Evolutionary conservation across 106 monocot genomes (phyloP), one percentile per base, ranked within the genome.

Genomic region (Triglochin maritima): DNA sequence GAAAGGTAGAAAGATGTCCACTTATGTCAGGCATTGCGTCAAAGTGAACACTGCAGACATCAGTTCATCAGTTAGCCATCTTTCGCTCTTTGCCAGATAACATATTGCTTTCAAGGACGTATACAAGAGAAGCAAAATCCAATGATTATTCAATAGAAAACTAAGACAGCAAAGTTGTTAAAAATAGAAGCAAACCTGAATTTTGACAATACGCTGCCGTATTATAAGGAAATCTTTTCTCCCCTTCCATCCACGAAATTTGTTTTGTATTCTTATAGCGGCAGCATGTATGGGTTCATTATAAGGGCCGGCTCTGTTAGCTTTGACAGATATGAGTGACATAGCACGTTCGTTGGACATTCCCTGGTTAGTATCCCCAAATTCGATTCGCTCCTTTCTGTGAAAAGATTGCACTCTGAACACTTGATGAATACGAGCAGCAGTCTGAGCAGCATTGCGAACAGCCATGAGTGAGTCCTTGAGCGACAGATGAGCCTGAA

Each of bases 231-330:
- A 96, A 53, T 93, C 89, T 64, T 86, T 93, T 72, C 89, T 86
- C 51, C 96, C 91, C 81, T 96, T 96, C 96, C 96, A 91, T 54
- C 96, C 87, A 49, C 96, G 81, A 73, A 91, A 96, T 65, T 91
- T 96, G 66, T 96, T 96, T 50, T 88, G 96, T 55, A 96, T 96
- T 65, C 88, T 76, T 50, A 78, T 65, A 48, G 90, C 96, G 69
- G 96, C 96, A 69, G 77, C 71, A 78, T 83, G 77, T 3, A 78
- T 71, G 64, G 79, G 90, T 69, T 68, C 71, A 72, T 85, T 77
- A 71, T 78, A 69, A 9, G 73, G 81, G 10, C 76, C 78, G 42
- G 68, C n/a, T 50, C 79, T 84, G 15, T 66, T 58, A 6, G 64
- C 56, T 51, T 84, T 91, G 6, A 79, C 4, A 46, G 68, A 69